A percentile compares a stretch with the other conserved stretches of the same genome.
These are phyloP conservation scores for Bolboschoenoplectus hybrid DNA, from an alignment of 202 grass and related monocot genomes.

Conservation along the genomic window DNA sequence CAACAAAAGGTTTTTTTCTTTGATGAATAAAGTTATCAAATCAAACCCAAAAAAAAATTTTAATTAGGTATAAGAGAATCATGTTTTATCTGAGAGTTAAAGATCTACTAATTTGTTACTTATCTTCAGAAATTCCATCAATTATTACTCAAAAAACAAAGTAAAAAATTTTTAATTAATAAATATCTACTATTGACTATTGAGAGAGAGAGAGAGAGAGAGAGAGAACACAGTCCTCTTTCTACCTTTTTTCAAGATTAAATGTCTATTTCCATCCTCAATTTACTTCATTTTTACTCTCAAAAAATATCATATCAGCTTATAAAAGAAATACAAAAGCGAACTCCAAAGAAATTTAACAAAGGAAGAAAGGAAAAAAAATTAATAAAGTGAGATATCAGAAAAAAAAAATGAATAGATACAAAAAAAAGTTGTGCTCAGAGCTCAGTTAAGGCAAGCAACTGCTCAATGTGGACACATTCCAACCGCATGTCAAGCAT, in stretches of 20 bases:
- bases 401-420: slow-evolving; percentile 20
- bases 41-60: no score
- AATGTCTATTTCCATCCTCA: not conserved
- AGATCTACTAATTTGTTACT: no score
- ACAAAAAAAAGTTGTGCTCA: slow-evolving; percentile 4
- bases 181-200: no score
- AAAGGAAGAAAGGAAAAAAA: not conserved
- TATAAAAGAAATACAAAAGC: not conserved
- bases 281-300: not conserved
- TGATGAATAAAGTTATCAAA: no score
- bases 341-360: not conserved
- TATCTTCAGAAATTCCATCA: no score
- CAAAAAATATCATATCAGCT: not conserved
- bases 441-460: not conserved
- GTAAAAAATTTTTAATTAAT: no score
- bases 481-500: slow-evolving; percentile 21
- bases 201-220: no score
- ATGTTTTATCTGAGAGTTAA: no score
- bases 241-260: not conserved
- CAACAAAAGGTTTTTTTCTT: no score
- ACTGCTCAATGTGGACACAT: slow-evolving; percentile 26
- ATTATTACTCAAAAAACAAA: no score
- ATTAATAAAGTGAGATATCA: not conserved
- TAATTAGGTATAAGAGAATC: no score
- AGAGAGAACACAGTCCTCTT: not conserved